These are phyloP conservation scores for Phoma sp. DNA, from an alignment of 2,329 filamentous ascomycete species.

Conservation along the genomic window DNA sequence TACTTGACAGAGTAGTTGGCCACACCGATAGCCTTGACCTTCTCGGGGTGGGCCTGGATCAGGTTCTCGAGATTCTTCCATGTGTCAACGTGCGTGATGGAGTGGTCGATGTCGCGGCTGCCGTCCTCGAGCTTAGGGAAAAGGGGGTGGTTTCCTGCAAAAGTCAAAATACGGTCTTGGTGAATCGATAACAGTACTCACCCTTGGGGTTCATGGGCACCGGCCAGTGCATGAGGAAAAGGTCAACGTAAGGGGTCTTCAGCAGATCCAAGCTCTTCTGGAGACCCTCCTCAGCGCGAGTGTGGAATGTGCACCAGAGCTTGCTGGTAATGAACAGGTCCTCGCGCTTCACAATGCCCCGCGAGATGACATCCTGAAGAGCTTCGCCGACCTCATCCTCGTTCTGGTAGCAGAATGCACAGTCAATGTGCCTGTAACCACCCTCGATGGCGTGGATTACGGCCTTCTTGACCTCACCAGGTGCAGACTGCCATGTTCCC, in stretches of 20 bases:
- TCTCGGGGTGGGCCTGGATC: conserved; percentile 52
- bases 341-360: conserved; percentile 74
- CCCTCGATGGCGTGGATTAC: conserved; percentile 57
- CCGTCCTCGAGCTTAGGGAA: conserved; percentile 80
- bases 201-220: conserved; percentile 80
- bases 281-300: conserved; percentile 71
- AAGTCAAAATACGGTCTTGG: conserved; percentile 1
- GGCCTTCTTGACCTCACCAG: conserved; percentile 57
- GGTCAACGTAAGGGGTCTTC: conserved; percentile 81
- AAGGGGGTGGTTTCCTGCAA: conserved; percentile 69
- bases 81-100: conserved; percentile 75
- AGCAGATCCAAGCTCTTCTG: conserved; percentile 76
- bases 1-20: conserved; percentile 59
- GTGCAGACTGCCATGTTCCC: conserved; percentile 51
- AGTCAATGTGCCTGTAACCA: conserved; percentile 68
- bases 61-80: conserved; percentile 80
- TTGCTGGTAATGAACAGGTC: conserved; percentile 87
- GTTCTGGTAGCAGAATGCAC: conserved; percentile 80
- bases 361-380: conserved; percentile 73
- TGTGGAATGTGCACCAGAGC: conserved; percentile 83
- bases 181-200: conserved; percentile 26
- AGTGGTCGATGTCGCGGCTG: conserved; percentile 73
- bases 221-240: conserved; percentile 86
- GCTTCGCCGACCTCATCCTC: conserved; percentile 84
- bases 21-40: conserved; percentile 59